These are phyloP conservation scores for Pyrenophora graminea DNA, from an alignment of 2,329 filamentous ascomycete genomes.

Conservation along the genomic window DNA sequence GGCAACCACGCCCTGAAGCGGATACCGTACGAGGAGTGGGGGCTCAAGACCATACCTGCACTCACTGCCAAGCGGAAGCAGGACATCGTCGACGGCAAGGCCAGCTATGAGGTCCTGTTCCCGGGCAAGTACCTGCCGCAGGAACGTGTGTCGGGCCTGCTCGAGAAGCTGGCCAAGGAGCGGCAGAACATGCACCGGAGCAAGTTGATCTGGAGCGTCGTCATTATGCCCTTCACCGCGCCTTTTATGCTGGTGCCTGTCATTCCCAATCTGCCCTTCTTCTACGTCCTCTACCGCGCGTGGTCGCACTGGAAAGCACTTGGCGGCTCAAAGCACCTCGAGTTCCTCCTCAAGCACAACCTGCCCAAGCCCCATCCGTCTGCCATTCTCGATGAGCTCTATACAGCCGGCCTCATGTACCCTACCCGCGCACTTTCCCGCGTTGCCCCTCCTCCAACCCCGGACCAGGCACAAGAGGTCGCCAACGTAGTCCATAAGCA, in stretches of 20 bases:
- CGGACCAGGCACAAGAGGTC: constrained; percentile 46
- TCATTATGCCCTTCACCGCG: constrained; percentile 67
- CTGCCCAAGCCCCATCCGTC: constrained; percentile 70
- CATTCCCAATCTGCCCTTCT: constrained; percentile 93
- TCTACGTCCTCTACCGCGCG: constrained; percentile 88
- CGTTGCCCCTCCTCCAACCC: constrained; percentile 43
- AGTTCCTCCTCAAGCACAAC: constrained; percentile 76
- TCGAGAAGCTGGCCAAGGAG: constrained; percentile 76
- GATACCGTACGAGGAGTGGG: constrained; percentile 98
- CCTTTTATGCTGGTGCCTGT: constrained; percentile 84
- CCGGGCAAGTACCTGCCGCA: constrained; percentile 71
- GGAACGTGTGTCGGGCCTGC: constrained; percentile 65
- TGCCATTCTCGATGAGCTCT: constrained; percentile 72
- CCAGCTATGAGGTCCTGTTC: constrained; percentile 75
- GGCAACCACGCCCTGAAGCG: constrained; percentile 84
- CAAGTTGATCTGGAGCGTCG: constrained; percentile 74
- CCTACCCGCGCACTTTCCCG: constrained; percentile 48
- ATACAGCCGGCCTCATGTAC: constrained; percentile 59
- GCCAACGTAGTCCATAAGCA: constrained; percentile 46
- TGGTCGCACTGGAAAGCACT: constrained; percentile 65
- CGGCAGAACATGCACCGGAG: constrained; percentile 76
- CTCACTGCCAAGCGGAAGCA: constrained; percentile 68
- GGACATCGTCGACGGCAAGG: constrained; percentile 65
- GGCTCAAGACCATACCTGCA: constrained; percentile 89
- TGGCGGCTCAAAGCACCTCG: constrained; percentile 79